Percentiles rank a stretch among this genome's conserved stretches.
Evolutionary conservation across 1,284 basidiomycete species (phyloP).

Genomic region (Acaromyces ingoldii): DNA sequence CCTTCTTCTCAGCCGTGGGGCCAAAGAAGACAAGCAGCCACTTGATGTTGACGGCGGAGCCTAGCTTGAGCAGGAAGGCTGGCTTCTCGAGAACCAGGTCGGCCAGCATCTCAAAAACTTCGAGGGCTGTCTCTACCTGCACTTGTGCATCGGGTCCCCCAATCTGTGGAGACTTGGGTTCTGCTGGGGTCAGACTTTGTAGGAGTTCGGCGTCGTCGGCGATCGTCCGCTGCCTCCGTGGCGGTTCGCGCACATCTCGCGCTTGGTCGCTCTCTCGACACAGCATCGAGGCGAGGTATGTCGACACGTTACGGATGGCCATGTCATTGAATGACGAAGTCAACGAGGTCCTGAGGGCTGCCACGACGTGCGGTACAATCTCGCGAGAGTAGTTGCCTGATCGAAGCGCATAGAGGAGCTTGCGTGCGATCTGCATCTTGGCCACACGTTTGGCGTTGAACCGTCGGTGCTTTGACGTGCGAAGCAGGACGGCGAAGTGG

Average conservation of each 20-base stretch:
- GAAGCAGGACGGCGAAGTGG: conserved; percentile 71
- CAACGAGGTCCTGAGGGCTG: conserved; percentile 15
- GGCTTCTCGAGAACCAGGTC: conserved; percentile 18
- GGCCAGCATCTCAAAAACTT: conserved; percentile 25
- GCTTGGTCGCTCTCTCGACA: no score
- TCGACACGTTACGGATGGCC: conserved; percentile 74
- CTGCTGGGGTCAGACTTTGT: neutral
- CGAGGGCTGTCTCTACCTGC: conserved; percentile 7
- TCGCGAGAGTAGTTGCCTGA: no score
- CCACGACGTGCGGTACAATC: neutral
- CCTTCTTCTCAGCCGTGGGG: conserved; percentile 23
- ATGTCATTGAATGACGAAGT: conserved; percentile 60
- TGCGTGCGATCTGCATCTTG: conserved; percentile 62
- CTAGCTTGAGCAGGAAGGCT: conserved; percentile 18
- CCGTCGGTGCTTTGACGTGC: conserved; percentile 60
- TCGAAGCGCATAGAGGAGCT: conserved; percentile 36
- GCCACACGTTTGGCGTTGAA: conserved; percentile 40
- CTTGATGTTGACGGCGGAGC: conserved; percentile 24
- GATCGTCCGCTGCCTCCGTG: neutral
- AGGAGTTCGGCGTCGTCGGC: neutral
- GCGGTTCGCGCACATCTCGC: no score
- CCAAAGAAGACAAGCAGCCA: conserved; percentile 43
- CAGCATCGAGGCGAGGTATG: conserved; percentile 77
- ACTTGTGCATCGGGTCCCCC: no score
- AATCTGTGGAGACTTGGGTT: conserved; percentile 12